Percentiles rank a stretch among this genome's conserved stretches.
Evolutionary conservation across 2,329 filamentous ascomycete genomes (phyloP).

Genomic region (Ophiocordyceps sinensis): DNA sequence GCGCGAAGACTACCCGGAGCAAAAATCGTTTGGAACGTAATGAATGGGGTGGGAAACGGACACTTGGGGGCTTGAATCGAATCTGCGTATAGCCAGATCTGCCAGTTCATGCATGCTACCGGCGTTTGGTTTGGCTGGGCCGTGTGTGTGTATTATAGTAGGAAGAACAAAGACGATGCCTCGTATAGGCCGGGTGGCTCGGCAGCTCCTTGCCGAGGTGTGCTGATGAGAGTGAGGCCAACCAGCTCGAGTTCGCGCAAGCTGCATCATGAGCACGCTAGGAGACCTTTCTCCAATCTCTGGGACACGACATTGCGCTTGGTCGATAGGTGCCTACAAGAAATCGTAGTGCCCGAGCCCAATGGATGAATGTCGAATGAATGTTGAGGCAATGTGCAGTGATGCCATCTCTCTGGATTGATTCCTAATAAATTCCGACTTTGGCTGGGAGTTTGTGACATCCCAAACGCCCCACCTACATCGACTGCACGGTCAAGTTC

Average conservation of each 20-base stretch:
- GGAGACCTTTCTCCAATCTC: too few species aligned
- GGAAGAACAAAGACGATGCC: constrained; percentile 1
- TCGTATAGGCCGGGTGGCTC: background rate
- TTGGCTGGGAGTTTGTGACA: background rate
- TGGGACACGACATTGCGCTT: too few species aligned
- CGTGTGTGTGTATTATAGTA: constrained; percentile 12
- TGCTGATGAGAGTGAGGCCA: background rate
- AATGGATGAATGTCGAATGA: too few species aligned
- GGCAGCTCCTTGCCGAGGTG: background rate
- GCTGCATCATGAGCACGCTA: too few species aligned
- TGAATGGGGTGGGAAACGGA: constrained; percentile 3
- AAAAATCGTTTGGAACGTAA: constrained; percentile 15
- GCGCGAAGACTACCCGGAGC: constrained; percentile 21
- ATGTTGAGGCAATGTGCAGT: too few species aligned
- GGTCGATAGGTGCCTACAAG: too few species aligned
- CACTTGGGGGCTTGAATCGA: constrained; percentile 11
- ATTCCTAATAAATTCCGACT: too few species aligned
- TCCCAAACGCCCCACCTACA: background rate
- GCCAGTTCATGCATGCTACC: constrained; percentile 16
- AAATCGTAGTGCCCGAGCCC: too few species aligned
- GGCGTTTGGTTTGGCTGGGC: constrained; percentile 18
- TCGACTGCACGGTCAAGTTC: background rate
- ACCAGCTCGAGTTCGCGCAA: too few species aligned
- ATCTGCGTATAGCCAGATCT: constrained; percentile 16
- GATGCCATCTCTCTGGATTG: too few species aligned